Evolutionary conservation across 495 filamentous ascomycete genomes (phyloP).

Genomic region (Evernia prunastri): DNA sequence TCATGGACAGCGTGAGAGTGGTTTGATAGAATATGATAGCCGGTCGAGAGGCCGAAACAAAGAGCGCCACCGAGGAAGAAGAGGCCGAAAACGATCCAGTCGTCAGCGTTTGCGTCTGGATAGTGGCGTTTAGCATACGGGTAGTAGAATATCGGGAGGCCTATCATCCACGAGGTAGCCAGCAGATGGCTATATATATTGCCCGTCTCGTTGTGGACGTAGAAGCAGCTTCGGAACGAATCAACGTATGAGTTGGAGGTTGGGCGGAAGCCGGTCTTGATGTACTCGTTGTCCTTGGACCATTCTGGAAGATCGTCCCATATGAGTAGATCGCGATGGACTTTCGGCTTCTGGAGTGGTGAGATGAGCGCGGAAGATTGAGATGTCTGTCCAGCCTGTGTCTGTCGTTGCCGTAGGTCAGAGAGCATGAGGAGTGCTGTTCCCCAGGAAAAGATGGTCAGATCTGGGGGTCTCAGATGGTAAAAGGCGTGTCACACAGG

Average conservation of each 20-base stretch:
- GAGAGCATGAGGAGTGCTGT: neutral
- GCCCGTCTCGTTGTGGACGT: conserved; percentile 43
- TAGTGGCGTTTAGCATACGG: conserved; percentile 30
- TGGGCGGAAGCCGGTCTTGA: conserved; percentile 35
- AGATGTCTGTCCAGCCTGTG: neutral
- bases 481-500: too few species aligned
- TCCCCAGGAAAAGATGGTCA: too few species aligned
- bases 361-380: neutral
- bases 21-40: conserved; percentile 47
- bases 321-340: neutral
- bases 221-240: conserved; percentile 32
- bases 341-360: neutral
- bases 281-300: conserved; percentile 36
- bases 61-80: conserved; percentile 36
- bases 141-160: conserved; percentile 28
- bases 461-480: too few species aligned
- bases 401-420: neutral
- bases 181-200: conserved; percentile 43
- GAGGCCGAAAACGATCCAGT: conserved; percentile 37
- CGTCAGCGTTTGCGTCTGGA: conserved; percentile 29
- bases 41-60: conserved; percentile 39
- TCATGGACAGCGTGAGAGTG: conserved; percentile 38
- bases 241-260: conserved; percentile 29
- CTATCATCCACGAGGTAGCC: conserved; percentile 31
- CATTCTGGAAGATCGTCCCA: conserved; percentile 32